Base-by-base conservation (phyloP, 495 filamentous ascomycete species). In the Tuber umbilicatum region DNA sequence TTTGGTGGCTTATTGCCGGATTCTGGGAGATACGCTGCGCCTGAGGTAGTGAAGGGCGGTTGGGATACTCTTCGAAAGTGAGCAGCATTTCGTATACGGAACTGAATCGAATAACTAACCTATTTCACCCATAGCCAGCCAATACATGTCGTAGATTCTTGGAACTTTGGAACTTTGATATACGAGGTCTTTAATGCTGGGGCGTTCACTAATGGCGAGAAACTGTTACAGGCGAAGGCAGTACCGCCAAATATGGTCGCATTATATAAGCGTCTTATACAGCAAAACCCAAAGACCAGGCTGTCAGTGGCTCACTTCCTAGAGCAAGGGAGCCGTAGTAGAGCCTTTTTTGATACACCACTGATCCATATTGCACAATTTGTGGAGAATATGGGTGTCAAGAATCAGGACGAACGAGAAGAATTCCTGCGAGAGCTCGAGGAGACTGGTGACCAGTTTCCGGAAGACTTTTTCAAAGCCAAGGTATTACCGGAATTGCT, bases 401-500 rank as follows among this genome's bases (percentile, higher is more conserved):
- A 97, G 83, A 88, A 85, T 71, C 93, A 96, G 76, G 85, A 85
- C 21, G 95, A 98, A 82, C 87, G 92, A 74, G 92, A 97, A 73
- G 89, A 90, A 43, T 97, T 99, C 75, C 86, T 99, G 7, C 90
- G 90, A 81, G 91, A 96, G 83, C 87, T 99, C 6, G 93, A 97
- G 78, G 86, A 91, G 70, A 88, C 96, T 7, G 90, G 92, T 1
- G 93, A 97, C 75, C 93, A 97, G 82, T 97, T 98, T 77, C 95
- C 95, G 0, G 95, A 97, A 79, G 94, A 97, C 73, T 99, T 95
- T 82, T 95, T 97, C 86, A 97, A 94, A 82, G 92, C 95, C 89
- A 99, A 98, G 80, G 89, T 98, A 17, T 87, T 99, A 23, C 95
- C 95, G 1, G 95, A 98, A 82, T 85, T 99, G n/a, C 86, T 99